phyloP scores from a whole-genome alignment of 2,329 filamentous ascomycete species.

The Colletotrichum coccodes region DNA sequence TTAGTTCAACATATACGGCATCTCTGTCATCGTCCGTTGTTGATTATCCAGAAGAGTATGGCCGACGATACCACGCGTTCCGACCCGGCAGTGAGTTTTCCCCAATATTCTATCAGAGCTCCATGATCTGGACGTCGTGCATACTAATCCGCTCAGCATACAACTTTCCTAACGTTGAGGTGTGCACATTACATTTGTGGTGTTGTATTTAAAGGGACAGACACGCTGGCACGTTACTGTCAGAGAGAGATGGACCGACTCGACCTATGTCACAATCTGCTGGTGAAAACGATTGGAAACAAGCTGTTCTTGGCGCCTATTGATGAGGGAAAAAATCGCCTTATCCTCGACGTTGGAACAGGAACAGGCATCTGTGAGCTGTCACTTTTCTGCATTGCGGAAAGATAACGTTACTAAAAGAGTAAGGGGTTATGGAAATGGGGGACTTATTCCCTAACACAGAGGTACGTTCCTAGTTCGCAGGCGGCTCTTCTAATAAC shows the following conservation, averaged over 20 bases:
- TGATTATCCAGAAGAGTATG: conserved; percentile 25
- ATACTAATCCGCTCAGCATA: conserved; percentile 27
- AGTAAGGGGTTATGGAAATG: conserved; percentile 50
- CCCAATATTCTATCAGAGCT: neutral
- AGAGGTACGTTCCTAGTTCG: conserved; percentile 32
- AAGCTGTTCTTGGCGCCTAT: conserved; percentile 37
- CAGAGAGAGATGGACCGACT: conserved; percentile 22
- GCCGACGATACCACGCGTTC: conserved; percentile 28
- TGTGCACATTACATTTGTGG: rapidly evolving
- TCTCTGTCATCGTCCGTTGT: conserved; percentile 16
- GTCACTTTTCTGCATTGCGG: rapidly evolving
- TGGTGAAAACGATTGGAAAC: neutral
- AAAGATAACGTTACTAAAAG: neutral
- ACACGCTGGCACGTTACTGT: neutral
- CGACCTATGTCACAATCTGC: conserved; percentile 6
- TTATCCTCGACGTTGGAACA: conserved; percentile 54
- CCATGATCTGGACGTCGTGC: neutral
- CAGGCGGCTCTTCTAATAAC: rapidly evolving
- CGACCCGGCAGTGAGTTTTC: conserved; percentile 5
- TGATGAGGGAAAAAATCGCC: conserved; percentile 40
- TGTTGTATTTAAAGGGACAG: rapidly evolving
- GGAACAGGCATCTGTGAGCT: conserved; percentile 52
- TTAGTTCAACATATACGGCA: conserved; percentile 1
- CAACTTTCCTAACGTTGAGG: conserved; percentile 50
- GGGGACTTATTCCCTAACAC: conserved; percentile 43